Conservation (phyloP, 768 basidiomycete genomes). For the Naganishia friedmannii region DNA sequence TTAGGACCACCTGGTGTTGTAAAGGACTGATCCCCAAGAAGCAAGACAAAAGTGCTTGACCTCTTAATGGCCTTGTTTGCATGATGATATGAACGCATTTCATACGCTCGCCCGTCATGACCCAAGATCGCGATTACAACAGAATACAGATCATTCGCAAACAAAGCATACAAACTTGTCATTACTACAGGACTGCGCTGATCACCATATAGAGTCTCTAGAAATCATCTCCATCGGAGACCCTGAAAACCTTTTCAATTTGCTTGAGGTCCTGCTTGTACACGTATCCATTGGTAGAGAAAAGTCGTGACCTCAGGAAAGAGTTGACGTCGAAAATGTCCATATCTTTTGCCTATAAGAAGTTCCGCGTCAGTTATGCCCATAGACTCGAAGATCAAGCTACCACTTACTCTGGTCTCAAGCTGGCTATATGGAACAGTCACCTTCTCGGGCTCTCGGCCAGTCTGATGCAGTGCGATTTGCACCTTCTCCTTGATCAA, state of each 20-base stretch:
- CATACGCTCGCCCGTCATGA: not conserved
- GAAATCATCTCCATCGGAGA: slow-evolving; percentile 28
- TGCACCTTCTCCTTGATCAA: slow-evolving; percentile 89
- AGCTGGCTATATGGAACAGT: slow-evolving; percentile 75
- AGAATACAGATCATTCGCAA: not conserved
- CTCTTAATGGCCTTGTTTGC: not conserved
- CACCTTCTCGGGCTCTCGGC: slow-evolving; percentile 74
- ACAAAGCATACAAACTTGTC: not conserved
- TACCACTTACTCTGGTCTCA: slow-evolving; percentile 70
- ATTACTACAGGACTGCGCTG: not conserved
- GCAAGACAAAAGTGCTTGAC: not conserved
- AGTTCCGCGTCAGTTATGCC: not conserved
- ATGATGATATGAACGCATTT: not conserved
- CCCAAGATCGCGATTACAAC: not conserved
- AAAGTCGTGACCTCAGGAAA: slow-evolving; percentile 81
- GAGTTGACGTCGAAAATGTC: slow-evolving; percentile 87
- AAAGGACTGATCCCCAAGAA: not conserved
- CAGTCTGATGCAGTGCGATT: slow-evolving; percentile 62
- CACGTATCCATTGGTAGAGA: slow-evolving; percentile 83
- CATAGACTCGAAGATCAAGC: not conserved
- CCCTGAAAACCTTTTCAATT: slow-evolving; percentile 49
- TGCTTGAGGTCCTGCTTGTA: slow-evolving; percentile 47
- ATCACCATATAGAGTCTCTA: not conserved
- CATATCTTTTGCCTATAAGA: slow-evolving; percentile 79
- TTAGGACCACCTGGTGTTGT: not conserved